These are phyloP conservation scores for Xylaria sp. DNA, from an alignment of 2,329 filamentous ascomycete species.

Conservation along the genomic window DNA sequence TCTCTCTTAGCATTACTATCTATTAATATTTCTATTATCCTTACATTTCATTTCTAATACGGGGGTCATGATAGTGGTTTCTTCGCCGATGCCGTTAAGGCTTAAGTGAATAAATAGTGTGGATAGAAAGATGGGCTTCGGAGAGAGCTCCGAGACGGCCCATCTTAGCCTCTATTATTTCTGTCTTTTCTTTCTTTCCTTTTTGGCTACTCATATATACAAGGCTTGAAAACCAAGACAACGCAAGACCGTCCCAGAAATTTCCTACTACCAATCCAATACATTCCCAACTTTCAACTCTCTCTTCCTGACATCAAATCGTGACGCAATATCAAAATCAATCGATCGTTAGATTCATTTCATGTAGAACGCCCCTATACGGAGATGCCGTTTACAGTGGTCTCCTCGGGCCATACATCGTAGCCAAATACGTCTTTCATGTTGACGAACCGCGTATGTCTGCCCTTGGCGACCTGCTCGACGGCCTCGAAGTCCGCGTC, in stretches of 20 bases:
- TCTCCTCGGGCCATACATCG: slow-evolving; percentile 74
- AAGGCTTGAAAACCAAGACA: background rate
- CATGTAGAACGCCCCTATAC: background rate
- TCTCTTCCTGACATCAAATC: background rate
- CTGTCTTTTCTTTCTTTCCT: background rate
- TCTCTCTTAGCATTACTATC: background rate
- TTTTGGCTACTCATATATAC: background rate
- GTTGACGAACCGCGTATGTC: slow-evolving; percentile 79
- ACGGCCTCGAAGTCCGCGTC: slow-evolving; percentile 70
- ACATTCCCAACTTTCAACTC: slow-evolving; percentile 8
- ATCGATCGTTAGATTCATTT: background rate
- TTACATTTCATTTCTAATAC: background rate
- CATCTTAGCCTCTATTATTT: background rate
- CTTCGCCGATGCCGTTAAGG: slow-evolving; percentile 34
- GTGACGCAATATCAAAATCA: slow-evolving; percentile 3
- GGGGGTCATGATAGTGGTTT: slow-evolving; percentile 27
- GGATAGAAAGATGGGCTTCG: background rate
- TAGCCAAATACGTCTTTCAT: slow-evolving; percentile 86
- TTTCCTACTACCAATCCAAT: slow-evolving; percentile 9
- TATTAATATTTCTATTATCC: background rate
- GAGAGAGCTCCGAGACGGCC: background rate
- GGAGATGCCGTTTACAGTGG: slow-evolving; percentile 20
- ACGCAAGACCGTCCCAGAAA: background rate
- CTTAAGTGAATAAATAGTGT: slow-evolving; percentile 12
- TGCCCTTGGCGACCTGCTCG: slow-evolving; percentile 71